A percentile compares a stretch with the other conserved stretches of the same genome.
phyloP scores from a whole-genome alignment of 768 basidiomycete species.

The Tylopilus sp. region DNA sequence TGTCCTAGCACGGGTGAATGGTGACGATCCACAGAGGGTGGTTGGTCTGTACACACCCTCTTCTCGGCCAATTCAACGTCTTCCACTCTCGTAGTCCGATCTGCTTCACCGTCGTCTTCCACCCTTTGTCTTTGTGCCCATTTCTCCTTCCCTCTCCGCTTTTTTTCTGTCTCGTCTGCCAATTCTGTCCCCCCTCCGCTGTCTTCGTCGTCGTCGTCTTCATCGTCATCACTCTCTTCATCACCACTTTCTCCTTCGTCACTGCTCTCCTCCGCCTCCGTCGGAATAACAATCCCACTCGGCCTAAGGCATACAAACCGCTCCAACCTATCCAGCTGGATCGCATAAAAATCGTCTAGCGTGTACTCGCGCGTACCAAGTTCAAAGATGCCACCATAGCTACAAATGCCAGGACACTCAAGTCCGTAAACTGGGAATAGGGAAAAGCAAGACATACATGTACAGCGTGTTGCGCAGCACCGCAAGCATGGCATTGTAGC shows the following conservation, averaged over 20 bases:
- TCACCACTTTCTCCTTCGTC: constrained; percentile 57
- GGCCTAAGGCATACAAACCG: constrained; percentile 69
- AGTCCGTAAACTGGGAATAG: too few relatives aligned
- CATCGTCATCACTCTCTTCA: constrained; percentile 54
- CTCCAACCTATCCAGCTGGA: constrained; percentile 85
- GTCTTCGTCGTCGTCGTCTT: constrained; percentile 38
- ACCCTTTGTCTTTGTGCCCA: constrained; percentile 15
- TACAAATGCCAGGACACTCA: too few relatives aligned
- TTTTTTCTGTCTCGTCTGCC: constrained; percentile 13
- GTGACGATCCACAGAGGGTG: too few relatives aligned
- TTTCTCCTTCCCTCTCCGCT: constrained; percentile 1
- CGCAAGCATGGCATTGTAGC: constrained; percentile 89
- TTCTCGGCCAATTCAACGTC: too few relatives aligned
- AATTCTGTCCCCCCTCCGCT: constrained; percentile 2
- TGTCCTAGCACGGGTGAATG: constrained; percentile 21
- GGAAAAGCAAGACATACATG: constrained; percentile 49
- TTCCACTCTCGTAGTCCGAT: neutral
- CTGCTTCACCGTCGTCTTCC: constrained; percentile 27
- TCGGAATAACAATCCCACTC: constrained; percentile 57
- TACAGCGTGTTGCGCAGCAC: constrained; percentile 82
- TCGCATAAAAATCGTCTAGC: constrained; percentile 79
- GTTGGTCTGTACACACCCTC: too few relatives aligned
- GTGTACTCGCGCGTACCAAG: constrained; percentile 81
- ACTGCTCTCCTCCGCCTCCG: constrained; percentile 60
- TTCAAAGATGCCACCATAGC: constrained; percentile 50